phyloP scores from a whole-genome alignment of 306 rosid genomes.

The Sicyos baderoa region DNA sequence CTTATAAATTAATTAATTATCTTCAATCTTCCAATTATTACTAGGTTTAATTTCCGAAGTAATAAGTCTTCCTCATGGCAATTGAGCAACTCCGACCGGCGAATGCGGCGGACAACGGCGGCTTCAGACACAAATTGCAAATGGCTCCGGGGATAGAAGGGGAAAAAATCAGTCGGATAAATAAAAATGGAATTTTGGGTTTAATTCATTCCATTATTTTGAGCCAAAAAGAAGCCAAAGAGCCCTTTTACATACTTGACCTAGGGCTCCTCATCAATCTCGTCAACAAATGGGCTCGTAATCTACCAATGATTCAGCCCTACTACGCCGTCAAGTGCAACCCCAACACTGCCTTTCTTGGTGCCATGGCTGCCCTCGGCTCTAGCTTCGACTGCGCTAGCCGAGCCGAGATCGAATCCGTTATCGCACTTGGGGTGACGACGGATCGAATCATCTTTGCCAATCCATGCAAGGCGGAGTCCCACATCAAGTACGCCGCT shows the following conservation, averaged over 20 bases:
- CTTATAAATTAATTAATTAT: neutral
- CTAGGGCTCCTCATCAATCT: conserved; percentile 8
- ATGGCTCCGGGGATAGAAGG: neutral
- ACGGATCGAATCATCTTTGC: conserved; percentile 13
- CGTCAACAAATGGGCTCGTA: conserved; percentile 10
- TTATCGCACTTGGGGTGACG: conserved; percentile 8
- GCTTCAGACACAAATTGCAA: neutral
- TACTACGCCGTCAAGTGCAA: conserved; percentile 21
- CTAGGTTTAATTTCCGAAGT: neutral
- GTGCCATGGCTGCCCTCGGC: conserved; percentile 18
- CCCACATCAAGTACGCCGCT: conserved; percentile 20
- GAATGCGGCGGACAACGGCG: neutral
- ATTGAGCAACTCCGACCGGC: neutral
- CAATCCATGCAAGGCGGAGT: conserved; percentile 20
- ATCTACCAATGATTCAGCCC: neutral
- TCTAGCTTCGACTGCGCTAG: conserved; percentile 19
- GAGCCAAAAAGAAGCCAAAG: conserved; percentile 6
- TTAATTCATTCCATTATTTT: conserved; percentile 17
- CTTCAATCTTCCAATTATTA: neutral
- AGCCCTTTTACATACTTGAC: conserved; percentile 16
- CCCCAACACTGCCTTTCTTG: conserved; percentile 7
- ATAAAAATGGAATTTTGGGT: neutral
- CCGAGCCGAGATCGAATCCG: conserved; percentile 17
- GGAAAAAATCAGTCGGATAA: neutral
- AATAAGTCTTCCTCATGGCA: neutral